Evolutionary conservation across 1,139 yeast genomes (phyloP).

Genomic region (Suzukiozyma palmioleophila): DNA sequence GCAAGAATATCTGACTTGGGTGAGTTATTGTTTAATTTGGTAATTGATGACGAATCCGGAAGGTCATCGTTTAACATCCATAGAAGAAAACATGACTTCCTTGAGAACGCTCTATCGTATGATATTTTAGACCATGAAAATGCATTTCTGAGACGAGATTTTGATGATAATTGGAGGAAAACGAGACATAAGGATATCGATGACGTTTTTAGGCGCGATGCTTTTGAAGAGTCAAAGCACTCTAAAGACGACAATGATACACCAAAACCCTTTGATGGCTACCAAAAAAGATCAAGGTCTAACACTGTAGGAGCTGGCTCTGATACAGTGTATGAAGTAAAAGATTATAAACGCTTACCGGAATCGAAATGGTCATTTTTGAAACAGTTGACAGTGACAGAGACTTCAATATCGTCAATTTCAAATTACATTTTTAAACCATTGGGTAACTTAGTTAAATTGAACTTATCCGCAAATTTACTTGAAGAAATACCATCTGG

Average conservation of each 20-base stretch:
- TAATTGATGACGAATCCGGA: constrained; percentile 51
- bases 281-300: constrained; percentile 2
- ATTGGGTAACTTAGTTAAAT: constrained; percentile 46
- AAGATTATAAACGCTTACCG: constrained; percentile 24
- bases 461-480: constrained; percentile 54
- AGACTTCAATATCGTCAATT: constrained; percentile 47
- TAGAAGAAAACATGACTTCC: constrained; percentile 11
- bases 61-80: constrained; percentile 35
- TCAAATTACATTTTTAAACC: constrained; percentile 46
- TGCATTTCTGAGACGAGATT: background rate
- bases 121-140: background rate
- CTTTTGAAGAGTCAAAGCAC: constrained; percentile 12
- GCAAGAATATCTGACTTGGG: constrained; percentile 47
- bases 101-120: background rate
- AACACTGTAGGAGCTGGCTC: constrained; percentile 20
- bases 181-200: constrained; percentile 17
- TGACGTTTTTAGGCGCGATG: background rate
- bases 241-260: constrained; percentile 6
- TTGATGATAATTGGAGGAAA: background rate
- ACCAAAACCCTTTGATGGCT: background rate
- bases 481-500: constrained; percentile 51
- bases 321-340: constrained; percentile 5
- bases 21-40: constrained; percentile 48
- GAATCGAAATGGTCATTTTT: constrained; percentile 50
- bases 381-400: constrained; percentile 54